These are phyloP conservation scores for Clonostachys solani DNA, from an alignment of 2,329 filamentous ascomycete species.

Conservation along the genomic window DNA sequence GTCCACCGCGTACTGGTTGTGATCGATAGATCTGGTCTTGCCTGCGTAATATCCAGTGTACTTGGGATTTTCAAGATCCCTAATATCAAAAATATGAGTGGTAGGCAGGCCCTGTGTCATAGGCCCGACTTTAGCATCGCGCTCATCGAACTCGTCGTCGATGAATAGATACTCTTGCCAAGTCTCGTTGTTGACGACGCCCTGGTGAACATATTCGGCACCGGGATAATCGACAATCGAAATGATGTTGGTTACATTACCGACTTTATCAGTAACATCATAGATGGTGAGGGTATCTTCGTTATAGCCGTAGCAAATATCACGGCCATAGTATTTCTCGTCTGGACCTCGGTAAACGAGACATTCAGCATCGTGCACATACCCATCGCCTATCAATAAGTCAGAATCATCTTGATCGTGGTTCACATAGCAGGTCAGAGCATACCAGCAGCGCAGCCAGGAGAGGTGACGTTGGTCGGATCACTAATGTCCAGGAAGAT, in stretches of 20 bases:
- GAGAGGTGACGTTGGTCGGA: slow-evolving; percentile 41
- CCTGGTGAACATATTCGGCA: slow-evolving; percentile 52
- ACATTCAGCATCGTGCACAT: slow-evolving; percentile 50
- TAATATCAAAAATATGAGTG: slow-evolving; percentile 45
- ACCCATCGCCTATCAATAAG: slow-evolving; percentile 30
- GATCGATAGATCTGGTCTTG: slow-evolving; percentile 30
- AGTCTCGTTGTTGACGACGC: slow-evolving; percentile 40
- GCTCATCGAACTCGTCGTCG: slow-evolving; percentile 47
- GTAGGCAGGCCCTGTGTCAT: slow-evolving; percentile 32
- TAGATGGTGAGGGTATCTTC: slow-evolving; percentile 43
- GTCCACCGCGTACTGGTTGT: slow-evolving; percentile 37
- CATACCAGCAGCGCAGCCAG: slow-evolving; percentile 34
- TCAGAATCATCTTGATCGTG: no score
- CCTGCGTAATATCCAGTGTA: slow-evolving; percentile 34
- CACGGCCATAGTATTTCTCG: slow-evolving; percentile 29
- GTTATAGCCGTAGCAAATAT: slow-evolving; percentile 13
- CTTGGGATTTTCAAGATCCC: slow-evolving; percentile 29
- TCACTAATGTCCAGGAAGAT: slow-evolving; percentile 52
- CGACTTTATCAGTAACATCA: slow-evolving; percentile 41
- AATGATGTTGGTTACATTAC: slow-evolving; percentile 33
- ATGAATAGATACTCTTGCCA: slow-evolving; percentile 36
- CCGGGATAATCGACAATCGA: slow-evolving; percentile 50
- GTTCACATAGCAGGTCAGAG: no score
- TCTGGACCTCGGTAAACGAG: slow-evolving; percentile 47
- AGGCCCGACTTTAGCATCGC: slow-evolving; percentile 3